A percentile compares a stretch with the other conserved stretches of the same genome.
Conservation (phyloP, 805 yeast species). For the Spathaspora sp. region DNA sequence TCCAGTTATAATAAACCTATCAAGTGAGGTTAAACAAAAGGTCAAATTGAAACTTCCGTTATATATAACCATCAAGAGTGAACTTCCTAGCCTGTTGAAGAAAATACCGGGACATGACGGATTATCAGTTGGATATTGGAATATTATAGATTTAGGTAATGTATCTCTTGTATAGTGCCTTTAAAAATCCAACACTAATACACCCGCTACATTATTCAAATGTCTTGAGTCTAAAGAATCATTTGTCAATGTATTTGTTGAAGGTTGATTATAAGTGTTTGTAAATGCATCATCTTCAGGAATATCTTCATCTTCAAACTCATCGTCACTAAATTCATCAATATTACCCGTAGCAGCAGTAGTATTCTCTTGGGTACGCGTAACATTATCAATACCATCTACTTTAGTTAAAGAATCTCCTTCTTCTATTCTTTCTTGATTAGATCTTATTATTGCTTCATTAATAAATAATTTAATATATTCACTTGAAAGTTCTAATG, state of each 20-base stretch:
- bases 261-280: constrained; percentile 10
- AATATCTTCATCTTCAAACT: constrained; percentile 14
- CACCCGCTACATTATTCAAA: constrained; percentile 52
- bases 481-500: constrained; percentile 49
- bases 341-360: constrained; percentile 11
- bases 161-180: constrained; percentile 1
- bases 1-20: constrained; percentile 21
- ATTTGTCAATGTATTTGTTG: constrained; percentile 12
- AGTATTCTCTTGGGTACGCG: constrained; percentile 1
- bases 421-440: constrained; percentile 44
- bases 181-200: constrained; percentile 55
- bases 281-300: constrained; percentile 17
- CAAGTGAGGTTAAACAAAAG: not conserved
- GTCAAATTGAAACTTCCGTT: constrained; percentile 23
- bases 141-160: constrained; percentile 8
- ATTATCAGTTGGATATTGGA: constrained; percentile 13
- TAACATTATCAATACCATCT: constrained; percentile 32
- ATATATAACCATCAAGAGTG: constrained; percentile 22
- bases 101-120: not conserved
- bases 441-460: constrained; percentile 57
- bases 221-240: constrained; percentile 51
- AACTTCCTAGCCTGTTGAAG: constrained; percentile 1
- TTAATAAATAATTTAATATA: constrained; percentile 53
- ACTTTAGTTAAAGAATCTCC: constrained; percentile 19
- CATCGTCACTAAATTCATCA: constrained; percentile 14